A percentile compares a stretch with the other conserved stretches of the same genome.
These are phyloP conservation scores for Zanthoxylum bungeanum DNA, from an alignment of 345 rosid genomes.

Conservation along the genomic window DNA sequence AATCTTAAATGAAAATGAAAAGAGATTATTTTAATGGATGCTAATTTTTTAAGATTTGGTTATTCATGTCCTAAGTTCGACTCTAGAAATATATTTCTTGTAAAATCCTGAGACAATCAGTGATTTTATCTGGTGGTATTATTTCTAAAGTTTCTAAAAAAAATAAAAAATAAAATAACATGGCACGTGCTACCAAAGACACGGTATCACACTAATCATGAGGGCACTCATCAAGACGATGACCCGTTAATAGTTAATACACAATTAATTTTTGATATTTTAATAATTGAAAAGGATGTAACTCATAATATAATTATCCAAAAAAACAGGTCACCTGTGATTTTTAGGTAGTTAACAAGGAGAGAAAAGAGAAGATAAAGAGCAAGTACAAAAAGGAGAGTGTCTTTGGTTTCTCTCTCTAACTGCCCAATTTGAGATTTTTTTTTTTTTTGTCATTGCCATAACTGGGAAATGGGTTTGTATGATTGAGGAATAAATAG, in stretches of 20 bases:
- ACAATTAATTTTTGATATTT: neutral
- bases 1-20: neutral
- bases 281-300: neutral
- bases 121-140: too few relatives aligned
- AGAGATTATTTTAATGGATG: too few relatives aligned
- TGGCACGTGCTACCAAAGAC: slow-evolving; percentile 1
- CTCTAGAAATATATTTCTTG: too few relatives aligned
- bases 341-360: neutral
- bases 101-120: too few relatives aligned
- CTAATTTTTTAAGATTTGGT: too few relatives aligned
- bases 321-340: slow-evolving; percentile 5
- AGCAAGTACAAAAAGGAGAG: neutral
- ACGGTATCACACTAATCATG: neutral
- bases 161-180: neutral
- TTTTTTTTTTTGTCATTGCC: neutral
- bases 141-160: neutral
- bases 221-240: neutral
- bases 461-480: neutral
- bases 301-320: neutral
- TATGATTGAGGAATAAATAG: neutral
- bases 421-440: neutral
- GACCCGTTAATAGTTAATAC: neutral
- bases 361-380: neutral
- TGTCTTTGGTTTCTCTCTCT: neutral
- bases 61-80: too few relatives aligned